Evolutionary conservation across 176 grass and related monocot species (phyloP).

Genomic region (Cenchrus purpureus): DNA sequence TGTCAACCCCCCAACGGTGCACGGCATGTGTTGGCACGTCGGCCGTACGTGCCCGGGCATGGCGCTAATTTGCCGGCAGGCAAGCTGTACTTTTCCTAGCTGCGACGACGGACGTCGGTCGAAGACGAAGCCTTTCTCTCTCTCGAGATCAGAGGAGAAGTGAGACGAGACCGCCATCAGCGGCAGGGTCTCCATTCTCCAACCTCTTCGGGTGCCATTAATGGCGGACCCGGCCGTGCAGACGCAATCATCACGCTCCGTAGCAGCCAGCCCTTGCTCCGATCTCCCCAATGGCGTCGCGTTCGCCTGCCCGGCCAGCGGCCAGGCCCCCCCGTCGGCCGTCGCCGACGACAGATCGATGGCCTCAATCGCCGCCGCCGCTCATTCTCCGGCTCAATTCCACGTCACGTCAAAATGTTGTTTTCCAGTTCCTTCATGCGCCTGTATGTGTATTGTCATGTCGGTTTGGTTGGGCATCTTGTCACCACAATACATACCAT

Average conservation of each 20-base stretch:
- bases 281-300: conserved; percentile 1
- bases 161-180: too few species aligned
- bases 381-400: background rate
- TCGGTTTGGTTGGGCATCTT: background rate
- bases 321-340: too few species aligned
- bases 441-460: background rate
- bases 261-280: too few species aligned
- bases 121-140: too few species aligned
- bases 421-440: background rate
- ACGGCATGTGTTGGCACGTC: background rate
- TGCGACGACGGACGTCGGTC: background rate
- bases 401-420: too few species aligned
- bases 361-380: background rate
- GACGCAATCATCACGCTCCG: background rate
- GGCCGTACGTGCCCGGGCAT: background rate
- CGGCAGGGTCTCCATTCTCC: background rate
- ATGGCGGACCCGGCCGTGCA: background rate
- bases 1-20: background rate
- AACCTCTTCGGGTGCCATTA: conserved; percentile 64
- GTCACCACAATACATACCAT: background rate
- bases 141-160: too few species aligned
- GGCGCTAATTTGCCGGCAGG: too few species aligned
- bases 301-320: too few species aligned
- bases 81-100: background rate
- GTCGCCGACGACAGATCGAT: background rate